Percentiles rank a stretch among this genome's conserved stretches.
Evolutionary conservation across 345 rosid species (phyloP).

Genomic region (Populus ilicifolia): DNA sequence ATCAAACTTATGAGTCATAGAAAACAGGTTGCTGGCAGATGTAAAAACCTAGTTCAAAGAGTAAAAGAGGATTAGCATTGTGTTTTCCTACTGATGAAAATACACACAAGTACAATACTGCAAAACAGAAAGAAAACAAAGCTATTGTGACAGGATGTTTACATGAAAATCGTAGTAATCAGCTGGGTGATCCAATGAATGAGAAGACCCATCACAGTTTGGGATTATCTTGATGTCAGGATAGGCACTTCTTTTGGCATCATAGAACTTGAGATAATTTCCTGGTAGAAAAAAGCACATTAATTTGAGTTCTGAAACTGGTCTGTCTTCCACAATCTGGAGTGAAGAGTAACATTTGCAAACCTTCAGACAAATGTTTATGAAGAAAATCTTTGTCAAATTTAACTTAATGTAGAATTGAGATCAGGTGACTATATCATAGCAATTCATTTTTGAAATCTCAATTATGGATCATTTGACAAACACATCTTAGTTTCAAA

Average conservation of each 20-base stretch:
- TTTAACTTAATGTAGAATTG: neutral
- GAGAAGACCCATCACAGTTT: slow-evolving; percentile 86
- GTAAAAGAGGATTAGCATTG: neutral
- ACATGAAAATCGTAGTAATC: slow-evolving; percentile 88
- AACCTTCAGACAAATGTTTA: neutral
- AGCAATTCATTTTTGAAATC: neutral
- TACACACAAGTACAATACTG: neutral
- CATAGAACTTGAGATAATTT: slow-evolving; percentile 83
- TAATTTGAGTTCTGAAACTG: slow-evolving; percentile 2
- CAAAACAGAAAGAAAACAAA: neutral
- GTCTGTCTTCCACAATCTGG: neutral
- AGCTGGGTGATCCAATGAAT: slow-evolving; percentile 72
- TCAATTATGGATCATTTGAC: neutral
- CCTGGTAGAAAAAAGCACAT: slow-evolving; percentile 41
- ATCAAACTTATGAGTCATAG: slow-evolving; percentile 64
- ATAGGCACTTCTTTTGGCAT: slow-evolving; percentile 63
- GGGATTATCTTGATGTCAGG: slow-evolving; percentile 91
- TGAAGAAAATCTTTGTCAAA: neutral
- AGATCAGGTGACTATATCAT: neutral
- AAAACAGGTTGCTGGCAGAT: slow-evolving; percentile 62
- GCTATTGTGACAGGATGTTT: slow-evolving; percentile 7
- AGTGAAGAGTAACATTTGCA: neutral
- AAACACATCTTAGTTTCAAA: neutral
- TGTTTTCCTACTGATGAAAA: neutral
- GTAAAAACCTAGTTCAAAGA: slow-evolving; percentile 51